Base-by-base conservation (phyloP, 805 yeast genomes). In the Hanseniaspora osmophila region DNA sequence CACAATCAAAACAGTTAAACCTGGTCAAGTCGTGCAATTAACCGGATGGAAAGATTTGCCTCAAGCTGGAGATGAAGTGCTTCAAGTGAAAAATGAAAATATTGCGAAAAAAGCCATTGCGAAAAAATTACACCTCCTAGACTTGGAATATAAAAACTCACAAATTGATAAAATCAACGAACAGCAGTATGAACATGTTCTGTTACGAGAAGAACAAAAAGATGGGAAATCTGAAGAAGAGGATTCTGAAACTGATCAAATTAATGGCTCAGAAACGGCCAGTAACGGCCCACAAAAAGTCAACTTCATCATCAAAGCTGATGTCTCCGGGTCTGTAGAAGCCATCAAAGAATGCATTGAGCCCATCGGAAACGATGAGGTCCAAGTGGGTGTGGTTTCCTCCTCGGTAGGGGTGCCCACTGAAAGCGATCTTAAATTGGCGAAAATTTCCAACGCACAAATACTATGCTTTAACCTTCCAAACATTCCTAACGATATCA, bases 21-120 rank as follows among this genome's bases (percentile, higher is more conserved):
- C 98, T 0, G 80, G 95, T 0, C 79, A 83, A 9, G 96, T 97
- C 0, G 94, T 85, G 1, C 94, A 86, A 55, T 70, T 92, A 7
- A 73, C 84, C 59, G 98, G 98, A 0, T 92, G 98, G 98, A 87
- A 83, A 58, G 88, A 78, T 33, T 64, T 88, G 33, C 97, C 97
- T 0, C 84, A 76, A 44, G 92, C 95, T 10, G 98, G 98, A 10
- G 95, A 86, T 50, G 75, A 75, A 51, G 77, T 84, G 1, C 58
- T 90, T 5, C 81, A 86, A 58, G 94, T 92, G 11, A 74, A 74
- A 49, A 75, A 64, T 54, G 96, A 88, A 58, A 67, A 75, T 12
- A 61, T 69, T 33, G 95, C 95, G 7, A 86, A 85, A 55, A 75
- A 77, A 51, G 95, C 82, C 6, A 70, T 78, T 4, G 70, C 71